phyloP scores from a whole-genome alignment of 1,284 basidiomycete genomes.

The Rhodotorula sp. region DNA sequence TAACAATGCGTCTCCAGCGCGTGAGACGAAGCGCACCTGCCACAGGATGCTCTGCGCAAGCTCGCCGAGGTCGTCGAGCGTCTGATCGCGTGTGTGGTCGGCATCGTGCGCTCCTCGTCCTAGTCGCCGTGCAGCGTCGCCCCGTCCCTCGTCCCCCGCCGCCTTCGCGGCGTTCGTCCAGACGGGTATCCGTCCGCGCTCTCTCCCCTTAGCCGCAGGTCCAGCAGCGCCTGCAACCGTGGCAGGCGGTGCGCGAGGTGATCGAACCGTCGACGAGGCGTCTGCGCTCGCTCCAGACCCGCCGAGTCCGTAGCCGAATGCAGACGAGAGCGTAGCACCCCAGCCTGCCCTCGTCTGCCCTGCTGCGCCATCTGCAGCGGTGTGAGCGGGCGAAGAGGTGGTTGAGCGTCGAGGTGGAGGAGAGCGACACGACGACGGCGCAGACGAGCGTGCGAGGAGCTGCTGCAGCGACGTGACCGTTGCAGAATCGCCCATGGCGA shows the following conservation, averaged over 20 bases:
- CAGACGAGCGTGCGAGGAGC: neutral
- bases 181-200: too few species aligned
- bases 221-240: neutral
- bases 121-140: neutral
- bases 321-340: constrained; percentile 1
- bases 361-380: neutral
- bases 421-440: neutral
- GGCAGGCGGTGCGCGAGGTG: neutral
- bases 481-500: neutral
- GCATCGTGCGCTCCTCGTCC: neutral
- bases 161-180: too few species aligned
- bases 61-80: neutral
- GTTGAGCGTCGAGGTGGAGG: neutral
- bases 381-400: neutral
- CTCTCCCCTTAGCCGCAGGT: too few species aligned
- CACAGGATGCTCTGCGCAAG: neutral
- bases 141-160: neutral
- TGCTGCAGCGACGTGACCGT: neutral
- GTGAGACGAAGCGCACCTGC: constrained; percentile 1
- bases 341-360: neutral
- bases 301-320: constrained; percentile 1
- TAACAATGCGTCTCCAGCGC: neutral
- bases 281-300: neutral
- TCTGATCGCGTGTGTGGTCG: neutral
- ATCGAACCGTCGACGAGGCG: neutral